Evolutionary conservation across 148 eudicot genomes (phyloP).

Genomic region (Spergularia marina): DNA sequence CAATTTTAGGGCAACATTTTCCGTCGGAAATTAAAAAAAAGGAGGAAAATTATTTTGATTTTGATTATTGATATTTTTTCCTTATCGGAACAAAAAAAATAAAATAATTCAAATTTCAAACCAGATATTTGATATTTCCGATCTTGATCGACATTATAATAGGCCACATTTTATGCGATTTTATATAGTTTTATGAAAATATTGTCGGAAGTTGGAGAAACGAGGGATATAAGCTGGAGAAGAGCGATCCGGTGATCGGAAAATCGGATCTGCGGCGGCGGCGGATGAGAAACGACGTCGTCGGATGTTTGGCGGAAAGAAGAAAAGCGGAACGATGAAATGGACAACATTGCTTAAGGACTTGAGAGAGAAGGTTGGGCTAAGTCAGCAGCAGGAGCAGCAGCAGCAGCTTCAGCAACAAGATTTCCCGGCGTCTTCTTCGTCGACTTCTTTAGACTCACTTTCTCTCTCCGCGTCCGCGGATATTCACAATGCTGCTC

Average conservation of each 20-base stretch:
- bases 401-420: conserved; percentile 12
- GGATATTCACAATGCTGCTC: conserved; percentile 38
- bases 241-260: conserved; percentile 21
- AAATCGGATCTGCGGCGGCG: conserved; percentile 28
- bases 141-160: conserved; percentile 18
- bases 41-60: not conserved
- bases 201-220: not conserved
- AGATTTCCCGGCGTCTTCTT: conserved; percentile 23
- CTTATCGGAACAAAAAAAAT: not conserved
- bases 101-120: conserved; percentile 12
- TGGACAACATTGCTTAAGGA: conserved; percentile 97
- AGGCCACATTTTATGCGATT: not conserved
- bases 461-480: conserved; percentile 29
- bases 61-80: not conserved
- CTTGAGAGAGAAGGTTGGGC: conserved; percentile 84
- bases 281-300: conserved; percentile 58
- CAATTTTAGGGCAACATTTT: conserved; percentile 28
- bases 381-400: conserved; percentile 37
- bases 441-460: conserved; percentile 32
- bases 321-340: conserved; percentile 61
- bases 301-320: conserved; percentile 38
- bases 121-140: not conserved
- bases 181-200: not conserved
- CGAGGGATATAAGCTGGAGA: not conserved
- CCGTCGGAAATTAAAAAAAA: not conserved